These are phyloP conservation scores for Eimeria tenella DNA, from an alignment of 169 alveolate genomes.

Conservation along the genomic window DNA sequence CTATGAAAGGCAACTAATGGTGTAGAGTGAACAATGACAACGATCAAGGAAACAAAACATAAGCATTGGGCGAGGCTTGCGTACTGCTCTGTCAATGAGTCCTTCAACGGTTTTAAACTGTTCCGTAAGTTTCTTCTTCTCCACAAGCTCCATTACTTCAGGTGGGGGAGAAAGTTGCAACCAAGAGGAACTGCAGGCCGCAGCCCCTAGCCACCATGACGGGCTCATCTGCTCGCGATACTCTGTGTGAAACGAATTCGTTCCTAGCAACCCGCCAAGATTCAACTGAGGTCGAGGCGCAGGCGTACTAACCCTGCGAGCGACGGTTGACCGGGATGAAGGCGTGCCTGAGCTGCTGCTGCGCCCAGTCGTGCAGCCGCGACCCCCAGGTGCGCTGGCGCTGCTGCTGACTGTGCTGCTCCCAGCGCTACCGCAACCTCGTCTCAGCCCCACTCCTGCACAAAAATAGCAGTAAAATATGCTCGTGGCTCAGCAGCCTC, in stretches of 20 bases:
- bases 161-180: conserved; percentile 71
- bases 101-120: conserved; percentile 77
- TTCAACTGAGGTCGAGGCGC: conserved; percentile 45
- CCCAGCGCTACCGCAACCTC: conserved; percentile 72
- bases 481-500: no score
- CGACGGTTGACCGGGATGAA: conserved; percentile 14
- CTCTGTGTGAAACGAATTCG: conserved; percentile 66
- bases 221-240: conserved; percentile 77
- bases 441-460: conserved; percentile 45
- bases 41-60: not conserved
- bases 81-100: conserved; percentile 77
- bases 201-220: conserved; percentile 77
- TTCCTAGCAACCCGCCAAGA: conserved; percentile 49
- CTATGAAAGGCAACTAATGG: not conserved
- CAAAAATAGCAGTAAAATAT: not conserved
- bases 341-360: conserved; percentile 52
- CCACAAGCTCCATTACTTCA: conserved; percentile 76
- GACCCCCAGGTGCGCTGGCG: conserved; percentile 66
- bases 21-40: not conserved
- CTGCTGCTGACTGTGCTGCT: conserved; percentile 75
- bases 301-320: conserved; percentile 56
- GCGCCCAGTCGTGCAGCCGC: conserved; percentile 56
- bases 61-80: not conserved
- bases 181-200: conserved; percentile 73
- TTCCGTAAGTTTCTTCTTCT: conserved; percentile 75